Base-by-base conservation (phyloP, 148 eudicot species). In the Nepenthes mirabilis region DNA sequence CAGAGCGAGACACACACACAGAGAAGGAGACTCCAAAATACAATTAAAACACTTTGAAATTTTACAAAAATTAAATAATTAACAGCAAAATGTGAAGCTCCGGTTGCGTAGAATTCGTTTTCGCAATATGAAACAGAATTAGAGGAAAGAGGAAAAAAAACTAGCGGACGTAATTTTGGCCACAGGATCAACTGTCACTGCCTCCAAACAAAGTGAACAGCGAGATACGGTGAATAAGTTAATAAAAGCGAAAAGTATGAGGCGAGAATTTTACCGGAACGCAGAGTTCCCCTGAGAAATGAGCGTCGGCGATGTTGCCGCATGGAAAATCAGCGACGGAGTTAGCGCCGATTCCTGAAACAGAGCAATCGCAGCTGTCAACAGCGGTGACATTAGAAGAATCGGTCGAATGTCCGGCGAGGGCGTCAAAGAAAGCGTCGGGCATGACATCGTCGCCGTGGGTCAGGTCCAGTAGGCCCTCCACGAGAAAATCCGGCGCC, bases 351-450 rank as follows among this genome's bases (percentile, higher is more conserved):
- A 67, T 67, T 1, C 87, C 80, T 33, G 97, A 90, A 36, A 72
- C 74, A 6, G 97, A 83, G 33, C 93, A 91, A 68, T 83, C 85
- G 35, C 84, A 91, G 81, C 88, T 83, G 53, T 84, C 86, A 13
- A 83, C 84, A 36, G 78, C 79, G 5, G 90, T 79, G 37, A 68
- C 69, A 13, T 68, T 40, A 9, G 90, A 84, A 7, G 90, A 82
- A 12, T 83, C 89, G 23, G 78, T 68, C 34, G 95, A 84, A 65
- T 83, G 71, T 0, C 79, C 55, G 37, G 70, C 33, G 43, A 61
- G 5, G 50, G 69, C 73, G 55, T 81, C 82, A 56, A 88, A 78
- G 12, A 79, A 76, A 2, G 82, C 76, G 64, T 88, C 96, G 69
- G 75, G 62, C 74, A 85, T 74, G 36, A 75, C 60, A 1, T 83